Base-by-base conservation (phyloP, 768 basidiomycete species). In the Suillus alpinus region DNA sequence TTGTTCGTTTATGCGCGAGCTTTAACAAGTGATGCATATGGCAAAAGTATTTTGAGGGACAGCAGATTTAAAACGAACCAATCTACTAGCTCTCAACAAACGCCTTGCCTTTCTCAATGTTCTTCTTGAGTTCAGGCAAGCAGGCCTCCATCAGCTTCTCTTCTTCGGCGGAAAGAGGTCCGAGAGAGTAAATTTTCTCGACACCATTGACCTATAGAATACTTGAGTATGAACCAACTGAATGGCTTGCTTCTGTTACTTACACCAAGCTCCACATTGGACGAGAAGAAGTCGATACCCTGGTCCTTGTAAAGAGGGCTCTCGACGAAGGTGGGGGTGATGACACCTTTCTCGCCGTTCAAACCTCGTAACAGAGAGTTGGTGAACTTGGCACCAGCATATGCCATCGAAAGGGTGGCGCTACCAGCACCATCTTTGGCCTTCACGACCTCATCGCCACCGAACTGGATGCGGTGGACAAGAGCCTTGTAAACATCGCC, bases 381-480 rank as follows among this genome's bases (percentile, higher is more conserved):
- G 58, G 89, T 77, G 73, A 89, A 91, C 75, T 85, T 85, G 71
- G 88, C 87, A 67, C 86, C 88, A 58, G 89, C 87, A 71, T 86
- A 88, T 13, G 87, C 87, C 89, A 91, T 91, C 58, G 86, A 88
- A 60, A 91, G 83, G 31, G 88, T 91, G 39, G 88, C 88, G 44
- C 82, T 84, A 57, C 88, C 89, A 43, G 88, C 86, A 66, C 89
- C 88, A 65, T 95, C 95, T 83, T 98, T 98, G 56, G 95, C 95
- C 83, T 97, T 89, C 72, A 98, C 96, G 64, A 98, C 95, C 78
- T 98, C 95, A 69, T 99, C 96, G 77, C 96, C 96, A 73, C 96
- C 96, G 67, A 86, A 98, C 75, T 99, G 96, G 72, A 98, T 98
- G 60, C 96, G 86, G 80, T 96, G 78, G 59, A 99, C 89, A 64